A percentile compares a stretch with the other conserved stretches of the same genome.
phyloP scores from a whole-genome alignment of 768 basidiomycete genomes.

The Rhodotorula sphaerocarpa region DNA sequence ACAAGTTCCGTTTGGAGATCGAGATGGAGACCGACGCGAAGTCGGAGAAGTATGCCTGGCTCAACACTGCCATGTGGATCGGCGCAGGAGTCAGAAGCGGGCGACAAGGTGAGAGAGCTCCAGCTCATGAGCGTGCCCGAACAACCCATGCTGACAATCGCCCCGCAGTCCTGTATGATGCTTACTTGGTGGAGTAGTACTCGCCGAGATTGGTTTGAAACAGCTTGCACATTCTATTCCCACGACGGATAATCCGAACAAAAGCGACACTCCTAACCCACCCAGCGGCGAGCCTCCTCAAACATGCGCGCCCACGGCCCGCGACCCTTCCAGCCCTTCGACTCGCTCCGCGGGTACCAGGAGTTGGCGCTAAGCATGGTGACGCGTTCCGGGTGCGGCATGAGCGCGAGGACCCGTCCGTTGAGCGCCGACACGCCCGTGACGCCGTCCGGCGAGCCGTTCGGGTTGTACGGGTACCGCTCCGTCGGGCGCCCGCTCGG shows the following conservation, averaged over 20 bases:
- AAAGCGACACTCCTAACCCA: slow-evolving; percentile 13
- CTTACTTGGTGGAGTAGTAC: slow-evolving; percentile 23
- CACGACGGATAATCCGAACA: no score
- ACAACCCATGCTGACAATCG: not conserved
- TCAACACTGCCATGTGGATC: slow-evolving; percentile 23
- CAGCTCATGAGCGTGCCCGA: not conserved
- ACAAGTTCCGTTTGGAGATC: slow-evolving; percentile 26
- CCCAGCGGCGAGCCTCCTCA: slow-evolving; percentile 63
- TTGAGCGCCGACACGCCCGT: slow-evolving; percentile 78
- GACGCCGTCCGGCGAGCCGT: slow-evolving; percentile 65
- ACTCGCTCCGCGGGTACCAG: slow-evolving; percentile 67
- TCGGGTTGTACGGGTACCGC: slow-evolving; percentile 47
- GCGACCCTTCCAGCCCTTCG: slow-evolving; percentile 58
- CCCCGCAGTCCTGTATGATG: slow-evolving; percentile 25
- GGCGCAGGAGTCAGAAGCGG: slow-evolving; percentile 14
- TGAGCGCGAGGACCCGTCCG: slow-evolving; percentile 86
- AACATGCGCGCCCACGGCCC: slow-evolving; percentile 96
- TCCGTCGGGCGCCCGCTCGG: slow-evolving; percentile 19
- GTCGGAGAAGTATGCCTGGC: slow-evolving; percentile 18
- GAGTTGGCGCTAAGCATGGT: slow-evolving; percentile 63
- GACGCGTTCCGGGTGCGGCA: slow-evolving; percentile 96
- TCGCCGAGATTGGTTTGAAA: no score
- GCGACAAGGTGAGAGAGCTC: slow-evolving; percentile 16
- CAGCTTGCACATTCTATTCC: no score
- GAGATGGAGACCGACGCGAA: slow-evolving; percentile 31